Evolutionary conservation across 2,329 filamentous ascomycete genomes (phyloP).

Genomic region (Trichocomaceae sp.): DNA sequence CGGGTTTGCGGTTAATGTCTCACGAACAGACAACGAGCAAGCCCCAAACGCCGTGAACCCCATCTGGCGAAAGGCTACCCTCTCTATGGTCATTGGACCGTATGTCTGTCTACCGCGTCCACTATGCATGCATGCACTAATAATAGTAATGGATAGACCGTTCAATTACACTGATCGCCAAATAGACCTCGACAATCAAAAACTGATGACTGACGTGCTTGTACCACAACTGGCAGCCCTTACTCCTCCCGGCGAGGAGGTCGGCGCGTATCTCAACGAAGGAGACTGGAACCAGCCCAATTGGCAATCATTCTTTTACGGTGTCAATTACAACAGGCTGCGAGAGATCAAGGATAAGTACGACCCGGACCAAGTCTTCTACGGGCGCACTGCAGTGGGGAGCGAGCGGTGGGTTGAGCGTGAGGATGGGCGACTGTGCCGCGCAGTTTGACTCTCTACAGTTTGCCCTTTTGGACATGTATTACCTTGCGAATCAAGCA

Average conservation of each 20-base stretch:
- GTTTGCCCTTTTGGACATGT: too few species aligned
- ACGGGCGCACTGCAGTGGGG: constrained; percentile 33
- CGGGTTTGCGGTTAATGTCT: too few species aligned
- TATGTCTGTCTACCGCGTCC: too few species aligned
- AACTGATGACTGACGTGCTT: neutral
- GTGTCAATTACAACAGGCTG: constrained; percentile 33
- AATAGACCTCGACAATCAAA: neutral
- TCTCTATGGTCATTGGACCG: too few species aligned
- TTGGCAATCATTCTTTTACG: constrained; percentile 40
- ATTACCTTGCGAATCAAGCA: too few species aligned
- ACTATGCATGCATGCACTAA: too few species aligned
- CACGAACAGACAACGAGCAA: too few species aligned
- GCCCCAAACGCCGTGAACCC: too few species aligned
- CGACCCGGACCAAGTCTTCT: constrained; percentile 38
- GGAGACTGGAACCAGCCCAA: constrained; percentile 31
- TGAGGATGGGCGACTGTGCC: neutral
- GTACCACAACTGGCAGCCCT: neutral
- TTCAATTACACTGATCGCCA: too few species aligned
- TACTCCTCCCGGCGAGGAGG: constrained; percentile 27
- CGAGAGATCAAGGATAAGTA: constrained; percentile 36
- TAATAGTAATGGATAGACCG: too few species aligned
- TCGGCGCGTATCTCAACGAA: constrained; percentile 40
- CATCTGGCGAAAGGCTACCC: too few species aligned
- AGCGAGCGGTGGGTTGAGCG: constrained; percentile 29
- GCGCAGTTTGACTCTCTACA: too few species aligned